These are phyloP conservation scores for Aureobasidium subglaciale DNA, from an alignment of 2,329 filamentous ascomycete genomes.

Conservation along the genomic window DNA sequence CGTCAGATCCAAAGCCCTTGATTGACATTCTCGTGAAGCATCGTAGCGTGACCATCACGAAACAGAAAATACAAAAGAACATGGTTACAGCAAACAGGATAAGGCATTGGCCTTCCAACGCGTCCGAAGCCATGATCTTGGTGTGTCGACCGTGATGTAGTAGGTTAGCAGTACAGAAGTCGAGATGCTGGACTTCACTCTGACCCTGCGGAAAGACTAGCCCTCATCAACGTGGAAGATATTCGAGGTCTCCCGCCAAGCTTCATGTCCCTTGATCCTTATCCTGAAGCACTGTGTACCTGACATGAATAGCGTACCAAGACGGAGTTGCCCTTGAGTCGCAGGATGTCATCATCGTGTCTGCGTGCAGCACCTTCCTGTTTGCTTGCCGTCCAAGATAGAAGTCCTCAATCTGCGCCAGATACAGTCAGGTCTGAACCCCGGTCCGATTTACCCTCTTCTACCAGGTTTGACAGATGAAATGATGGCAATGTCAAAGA, in stretches of 20 bases:
- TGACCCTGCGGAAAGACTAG: not conserved
- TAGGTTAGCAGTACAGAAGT: not conserved
- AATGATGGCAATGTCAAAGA: not conserved
- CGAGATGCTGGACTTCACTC: not conserved
- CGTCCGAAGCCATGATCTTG: not conserved
- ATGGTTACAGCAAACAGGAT: not conserved
- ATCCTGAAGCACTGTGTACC: not conserved
- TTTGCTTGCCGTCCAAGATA: not conserved
- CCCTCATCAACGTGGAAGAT: not conserved
- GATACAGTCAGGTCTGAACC: too few species aligned
- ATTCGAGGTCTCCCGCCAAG: not conserved
- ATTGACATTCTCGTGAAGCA: slow-evolving; percentile 7
- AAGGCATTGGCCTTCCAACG: slow-evolving; percentile 1
- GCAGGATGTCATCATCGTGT: not conserved
- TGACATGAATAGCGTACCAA: not conserved
- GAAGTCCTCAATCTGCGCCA: not conserved
- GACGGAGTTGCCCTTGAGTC: not conserved
- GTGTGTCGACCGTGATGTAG: not conserved
- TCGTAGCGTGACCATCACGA: slow-evolving; percentile 7
- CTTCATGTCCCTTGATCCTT: not conserved
- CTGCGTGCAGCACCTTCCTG: not conserved
- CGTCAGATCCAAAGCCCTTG: slow-evolving; percentile 8
- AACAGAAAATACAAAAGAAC: slow-evolving; percentile 1
- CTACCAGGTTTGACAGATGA: not conserved
- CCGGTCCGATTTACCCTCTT: too few species aligned